Evolutionary conservation across 2,329 filamentous ascomycete species (phyloP).

Genomic region (Talaromyces sp.): DNA sequence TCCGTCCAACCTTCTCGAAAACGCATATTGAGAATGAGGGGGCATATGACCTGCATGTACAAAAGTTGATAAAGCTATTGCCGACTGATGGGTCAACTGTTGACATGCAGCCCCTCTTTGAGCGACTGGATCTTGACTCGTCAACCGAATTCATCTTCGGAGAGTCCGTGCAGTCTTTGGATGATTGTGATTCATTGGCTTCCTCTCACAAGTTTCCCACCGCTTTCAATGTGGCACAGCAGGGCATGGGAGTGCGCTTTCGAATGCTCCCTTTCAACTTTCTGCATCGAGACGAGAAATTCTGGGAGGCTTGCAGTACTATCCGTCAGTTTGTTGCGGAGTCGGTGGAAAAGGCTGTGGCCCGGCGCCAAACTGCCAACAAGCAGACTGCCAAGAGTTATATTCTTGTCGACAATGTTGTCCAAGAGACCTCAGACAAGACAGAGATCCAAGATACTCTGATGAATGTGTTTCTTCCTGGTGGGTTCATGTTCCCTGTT

Average conservation of each 20-base stretch:
- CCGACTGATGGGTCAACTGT: constrained; percentile 56
- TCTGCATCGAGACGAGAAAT: constrained; percentile 10
- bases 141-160: constrained; percentile 66
- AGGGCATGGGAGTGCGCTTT: constrained; percentile 24
- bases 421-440: constrained; percentile 41
- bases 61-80: constrained; percentile 58
- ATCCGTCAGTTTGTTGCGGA: constrained; percentile 23
- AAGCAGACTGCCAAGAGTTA: constrained; percentile 48
- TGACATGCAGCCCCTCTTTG: constrained; percentile 60
- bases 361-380: constrained; percentile 49
- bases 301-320: constrained; percentile 7
- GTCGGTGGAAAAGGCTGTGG: constrained; percentile 66
- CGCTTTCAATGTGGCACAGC: constrained; percentile 30
- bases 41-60: constrained; percentile 58
- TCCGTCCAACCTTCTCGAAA: constrained; percentile 80
- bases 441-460: constrained; percentile 46
- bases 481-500: constrained; percentile 30
- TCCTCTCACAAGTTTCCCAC: constrained; percentile 39
- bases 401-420: constrained; percentile 48
- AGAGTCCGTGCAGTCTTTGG: constrained; percentile 45
- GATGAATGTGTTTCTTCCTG: constrained; percentile 50
- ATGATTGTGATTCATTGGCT: not conserved
- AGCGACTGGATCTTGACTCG: constrained; percentile 62
- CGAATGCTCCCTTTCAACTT: constrained; percentile 23
- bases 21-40: constrained; percentile 53